Evolutionary conservation across 768 basidiomycete species (phyloP).

Genomic region (Russula brevipes): DNA sequence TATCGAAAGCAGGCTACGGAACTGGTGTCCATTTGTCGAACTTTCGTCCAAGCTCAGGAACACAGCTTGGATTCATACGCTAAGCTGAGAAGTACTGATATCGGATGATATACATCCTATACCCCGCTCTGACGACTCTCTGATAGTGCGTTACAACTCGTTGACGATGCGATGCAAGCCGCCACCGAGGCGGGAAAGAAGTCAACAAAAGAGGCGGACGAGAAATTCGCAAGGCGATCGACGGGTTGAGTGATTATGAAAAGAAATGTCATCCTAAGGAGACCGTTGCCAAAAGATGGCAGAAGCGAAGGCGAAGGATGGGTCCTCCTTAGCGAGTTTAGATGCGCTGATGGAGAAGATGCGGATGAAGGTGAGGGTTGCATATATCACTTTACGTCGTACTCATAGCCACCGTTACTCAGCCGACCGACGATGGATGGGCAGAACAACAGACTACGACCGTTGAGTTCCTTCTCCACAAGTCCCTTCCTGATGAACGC

Average conservation of each 20-base stretch:
- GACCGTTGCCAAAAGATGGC: neutral
- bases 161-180: neutral
- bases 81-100: neutral
- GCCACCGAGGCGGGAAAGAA: neutral
- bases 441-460: neutral
- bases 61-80: neutral
- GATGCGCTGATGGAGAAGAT: neutral
- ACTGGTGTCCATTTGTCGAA: slow-evolving; percentile 9
- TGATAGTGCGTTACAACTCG: neutral
- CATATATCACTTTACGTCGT: neutral
- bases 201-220: neutral
- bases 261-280: neutral
- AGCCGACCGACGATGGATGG: neutral
- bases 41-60: neutral
- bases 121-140: neutral
- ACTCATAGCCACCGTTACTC: neutral
- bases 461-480: neutral
- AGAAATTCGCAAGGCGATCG: neutral
- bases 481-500: neutral
- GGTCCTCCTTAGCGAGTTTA: neutral
- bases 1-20: slow-evolving; percentile 8
- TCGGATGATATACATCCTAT: neutral
- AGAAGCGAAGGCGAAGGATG: neutral
- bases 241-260: neutral
- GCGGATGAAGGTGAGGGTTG: neutral